phyloP scores from a whole-genome alignment of 495 filamentous ascomycete species.

The Saxophila tyrrhenica region DNA sequence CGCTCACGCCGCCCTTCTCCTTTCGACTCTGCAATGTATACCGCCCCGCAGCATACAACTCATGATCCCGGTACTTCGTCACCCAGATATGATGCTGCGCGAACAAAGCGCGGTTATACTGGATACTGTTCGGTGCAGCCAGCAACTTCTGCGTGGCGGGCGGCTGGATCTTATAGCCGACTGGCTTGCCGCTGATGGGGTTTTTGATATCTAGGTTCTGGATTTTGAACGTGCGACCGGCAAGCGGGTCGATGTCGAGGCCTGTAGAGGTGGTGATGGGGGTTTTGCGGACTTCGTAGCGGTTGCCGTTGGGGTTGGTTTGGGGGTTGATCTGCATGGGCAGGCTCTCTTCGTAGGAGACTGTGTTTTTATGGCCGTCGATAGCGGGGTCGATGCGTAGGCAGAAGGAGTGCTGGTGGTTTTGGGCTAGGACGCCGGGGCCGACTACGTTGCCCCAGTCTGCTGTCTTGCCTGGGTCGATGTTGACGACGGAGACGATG shows the following conservation, averaged over 20 bases:
- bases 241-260: constrained; percentile 15
- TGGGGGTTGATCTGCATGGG: constrained; percentile 22
- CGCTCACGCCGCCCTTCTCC: constrained; percentile 34
- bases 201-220: constrained; percentile 30
- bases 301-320: constrained; percentile 25
- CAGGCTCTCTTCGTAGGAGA: constrained; percentile 37
- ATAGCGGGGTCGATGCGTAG: constrained; percentile 45
- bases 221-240: constrained; percentile 23
- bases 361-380: constrained; percentile 40
- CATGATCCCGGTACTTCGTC: constrained; percentile 32
- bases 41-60: constrained; percentile 34
- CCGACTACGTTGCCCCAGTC: constrained; percentile 33
- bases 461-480: constrained; percentile 33
- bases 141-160: constrained; percentile 26
- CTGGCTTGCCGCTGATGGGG: constrained; percentile 21
- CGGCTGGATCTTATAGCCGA: constrained; percentile 27
- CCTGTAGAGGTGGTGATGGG: constrained; percentile 12
- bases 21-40: constrained; percentile 35
- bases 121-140: constrained; percentile 25
- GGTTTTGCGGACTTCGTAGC: constrained; percentile 30
- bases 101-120: constrained; percentile 31
- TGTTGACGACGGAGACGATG: constrained; percentile 26
- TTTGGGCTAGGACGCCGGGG: constrained; percentile 26
- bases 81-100: constrained; percentile 26
- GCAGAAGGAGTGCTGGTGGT: constrained; percentile 44